Percentiles rank a stretch among this genome's conserved stretches.
Evolutionary conservation across 257 asterid species (phyloP).

Genomic region (Capsicum baccatum): DNA sequence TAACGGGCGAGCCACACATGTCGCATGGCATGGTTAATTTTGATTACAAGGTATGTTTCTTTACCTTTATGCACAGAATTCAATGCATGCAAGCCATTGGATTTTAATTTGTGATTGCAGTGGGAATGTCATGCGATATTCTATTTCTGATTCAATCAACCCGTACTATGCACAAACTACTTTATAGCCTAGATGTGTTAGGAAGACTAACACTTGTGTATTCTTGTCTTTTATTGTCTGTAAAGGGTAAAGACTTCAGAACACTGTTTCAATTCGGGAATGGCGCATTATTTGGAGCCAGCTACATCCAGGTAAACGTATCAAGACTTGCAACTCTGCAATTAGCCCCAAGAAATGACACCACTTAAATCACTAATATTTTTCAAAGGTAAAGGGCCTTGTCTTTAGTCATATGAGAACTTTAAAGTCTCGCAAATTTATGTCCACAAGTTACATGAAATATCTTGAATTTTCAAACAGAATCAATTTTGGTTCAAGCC

Average conservation of each 20-base stretch:
- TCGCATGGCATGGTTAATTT: conserved; percentile 90
- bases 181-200: background rate
- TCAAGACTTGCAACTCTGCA: background rate
- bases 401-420: background rate
- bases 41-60: conserved; percentile 81
- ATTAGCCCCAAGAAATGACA: background rate
- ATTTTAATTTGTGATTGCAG: background rate
- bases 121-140: background rate
- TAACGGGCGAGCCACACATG: conserved; percentile 90
- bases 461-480: background rate
- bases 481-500: conserved; percentile 10
- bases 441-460: background rate
- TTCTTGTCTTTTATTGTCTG: conserved; percentile 9
- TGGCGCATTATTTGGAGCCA: conserved; percentile 39
- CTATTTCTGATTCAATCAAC: background rate
- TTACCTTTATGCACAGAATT: background rate
- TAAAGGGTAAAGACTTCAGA: conserved; percentile 36
- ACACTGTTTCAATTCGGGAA: conserved; percentile 36
- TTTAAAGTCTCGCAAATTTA: background rate
- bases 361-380: background rate
- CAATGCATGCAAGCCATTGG: background rate
- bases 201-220: background rate
- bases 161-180: background rate
- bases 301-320: conserved; percentile 40
- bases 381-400: conserved; percentile 12